A percentile compares a stretch with the other conserved stretches of the same genome.
Evolutionary conservation across 2,329 filamentous ascomycete genomes (phyloP).

Genomic region (Xylariales sp.): DNA sequence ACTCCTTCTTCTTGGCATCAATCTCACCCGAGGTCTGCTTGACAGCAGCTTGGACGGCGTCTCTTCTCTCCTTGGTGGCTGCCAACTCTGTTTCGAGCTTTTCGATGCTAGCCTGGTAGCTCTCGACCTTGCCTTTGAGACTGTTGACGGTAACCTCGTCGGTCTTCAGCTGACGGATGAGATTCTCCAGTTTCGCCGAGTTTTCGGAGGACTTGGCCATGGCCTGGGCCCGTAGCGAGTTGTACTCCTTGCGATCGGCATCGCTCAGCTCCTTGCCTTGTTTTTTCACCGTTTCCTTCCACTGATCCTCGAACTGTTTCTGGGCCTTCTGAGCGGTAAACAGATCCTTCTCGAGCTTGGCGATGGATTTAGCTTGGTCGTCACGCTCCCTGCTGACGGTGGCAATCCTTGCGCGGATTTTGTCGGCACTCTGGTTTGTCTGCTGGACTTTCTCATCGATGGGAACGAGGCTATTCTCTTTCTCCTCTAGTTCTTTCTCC

Average conservation of each 20-base stretch:
- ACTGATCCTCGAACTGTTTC: conserved; percentile 81
- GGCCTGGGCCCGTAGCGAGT: conserved; percentile 76
- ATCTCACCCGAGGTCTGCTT: conserved; percentile 73
- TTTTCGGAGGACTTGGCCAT: conserved; percentile 77
- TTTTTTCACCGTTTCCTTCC: conserved; percentile 77
- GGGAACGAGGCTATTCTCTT: conserved; percentile 79
- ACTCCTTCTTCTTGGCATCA: conserved; percentile 82
- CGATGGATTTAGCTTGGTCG: conserved; percentile 61
- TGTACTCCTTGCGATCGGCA: conserved; percentile 85
- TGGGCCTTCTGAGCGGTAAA: conserved; percentile 85
- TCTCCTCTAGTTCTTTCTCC: conserved; percentile 81
- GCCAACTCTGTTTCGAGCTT: conserved; percentile 69
- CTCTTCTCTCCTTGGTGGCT: conserved; percentile 64
- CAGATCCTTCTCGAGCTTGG: conserved; percentile 75
- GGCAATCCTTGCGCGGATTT: conserved; percentile 62
- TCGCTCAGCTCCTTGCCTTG: conserved; percentile 83
- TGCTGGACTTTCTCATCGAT: conserved; percentile 89
- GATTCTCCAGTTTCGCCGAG: conserved; percentile 76
- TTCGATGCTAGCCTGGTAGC: conserved; percentile 66
- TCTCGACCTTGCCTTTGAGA: conserved; percentile 82
- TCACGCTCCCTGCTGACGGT: conserved; percentile 74
- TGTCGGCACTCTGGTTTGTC: conserved; percentile 65
- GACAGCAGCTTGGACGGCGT: conserved; percentile 55
- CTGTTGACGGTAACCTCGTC: conserved; percentile 89
- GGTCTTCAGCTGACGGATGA: conserved; percentile 84